Base-by-base conservation (phyloP, 805 yeast species). In the Lipomyces yamadae region DNA sequence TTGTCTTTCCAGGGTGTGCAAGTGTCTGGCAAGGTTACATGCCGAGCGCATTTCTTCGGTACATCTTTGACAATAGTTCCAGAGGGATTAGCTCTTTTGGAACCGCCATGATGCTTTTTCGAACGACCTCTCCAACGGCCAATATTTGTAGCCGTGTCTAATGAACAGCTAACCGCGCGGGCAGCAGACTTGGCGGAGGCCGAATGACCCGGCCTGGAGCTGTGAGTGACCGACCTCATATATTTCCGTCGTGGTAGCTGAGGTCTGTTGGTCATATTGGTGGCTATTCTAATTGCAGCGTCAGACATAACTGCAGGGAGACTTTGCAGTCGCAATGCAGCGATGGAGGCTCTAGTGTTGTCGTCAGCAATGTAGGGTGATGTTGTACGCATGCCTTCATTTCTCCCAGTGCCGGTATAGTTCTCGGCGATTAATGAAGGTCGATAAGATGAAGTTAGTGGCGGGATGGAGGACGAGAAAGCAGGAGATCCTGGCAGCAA, bases 281-380 rank as follows among this genome's bases (percentile, higher is more conserved):
- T 52, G 13, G 67, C 65, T 24, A 66, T 37, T 48, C 59, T 35
- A 37, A 53, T 56, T 5, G 69, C 69, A 4, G 65, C 54, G 30
- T 66, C 69, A 6, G 69, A 66, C 53, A 66, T 60, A 15, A 66
- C 69, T 29, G 63, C 68, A 11, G 64, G 62, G 32, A 58, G 39
- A 56, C 56, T 53, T 13, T 61, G 65, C 1, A 61, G 56, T 10
- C 50, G 42, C 15, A 60, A 1, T n/a, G 62, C 59, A 7, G 39
- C 32, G 11, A 34, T 35, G 30, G 42, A 15, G 29, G 29, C 37
- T 42, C 42, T n/a, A 56, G 15, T 30, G 60, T 42, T 55, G 29
- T 42, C 35, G 58, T 32, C 62, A 1, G 61, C 37, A n/a, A 50
- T 37, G 62, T 60, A 5, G 62, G 54, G 33, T 42, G 57, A 32